A percentile compares a stretch with the other conserved stretches of the same genome.
phyloP scores from a whole-genome alignment of 208 protist genomes.

The Acanthamoeba triangularis region DNA sequence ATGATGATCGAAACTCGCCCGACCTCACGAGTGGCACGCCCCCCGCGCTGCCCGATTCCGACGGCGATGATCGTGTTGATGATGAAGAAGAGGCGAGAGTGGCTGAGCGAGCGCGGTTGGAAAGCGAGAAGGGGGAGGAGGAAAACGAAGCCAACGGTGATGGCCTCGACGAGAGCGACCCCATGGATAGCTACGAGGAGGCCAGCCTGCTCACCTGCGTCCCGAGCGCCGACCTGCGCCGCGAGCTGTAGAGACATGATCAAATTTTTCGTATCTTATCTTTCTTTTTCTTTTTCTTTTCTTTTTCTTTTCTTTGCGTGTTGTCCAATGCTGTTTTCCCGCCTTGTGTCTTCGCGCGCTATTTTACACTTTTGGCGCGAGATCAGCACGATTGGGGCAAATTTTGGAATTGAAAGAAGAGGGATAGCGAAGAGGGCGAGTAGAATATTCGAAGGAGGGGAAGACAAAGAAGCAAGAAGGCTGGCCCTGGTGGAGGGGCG shows the following conservation, averaged over 20 bases:
- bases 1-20: no score
- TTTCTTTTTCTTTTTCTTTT: not conserved
- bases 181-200: not conserved
- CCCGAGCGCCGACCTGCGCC: not conserved
- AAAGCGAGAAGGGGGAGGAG: not conserved
- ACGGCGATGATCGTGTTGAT: not conserved
- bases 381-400: not conserved
- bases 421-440: not conserved
- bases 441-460: not conserved
- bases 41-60: not conserved
- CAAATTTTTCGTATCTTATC: no score
- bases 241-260: not conserved
- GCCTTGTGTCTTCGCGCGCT: not conserved
- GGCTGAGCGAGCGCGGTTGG: not conserved
- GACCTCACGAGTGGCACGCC: not conserved
- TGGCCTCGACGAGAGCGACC: not conserved
- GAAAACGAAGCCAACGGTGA: not conserved
- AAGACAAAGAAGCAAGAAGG: not conserved
- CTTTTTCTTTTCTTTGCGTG: not conserved
- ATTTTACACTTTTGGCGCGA: not conserved
- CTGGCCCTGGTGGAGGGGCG: not conserved
- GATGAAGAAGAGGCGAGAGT: not conserved
- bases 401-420: conserved; percentile 8
- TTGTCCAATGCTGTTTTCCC: not conserved
- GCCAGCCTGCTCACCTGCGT: not conserved